Conservation (phyloP, 192 early-diverging fungal genomes). For the Backusella tuberculispora region DNA sequence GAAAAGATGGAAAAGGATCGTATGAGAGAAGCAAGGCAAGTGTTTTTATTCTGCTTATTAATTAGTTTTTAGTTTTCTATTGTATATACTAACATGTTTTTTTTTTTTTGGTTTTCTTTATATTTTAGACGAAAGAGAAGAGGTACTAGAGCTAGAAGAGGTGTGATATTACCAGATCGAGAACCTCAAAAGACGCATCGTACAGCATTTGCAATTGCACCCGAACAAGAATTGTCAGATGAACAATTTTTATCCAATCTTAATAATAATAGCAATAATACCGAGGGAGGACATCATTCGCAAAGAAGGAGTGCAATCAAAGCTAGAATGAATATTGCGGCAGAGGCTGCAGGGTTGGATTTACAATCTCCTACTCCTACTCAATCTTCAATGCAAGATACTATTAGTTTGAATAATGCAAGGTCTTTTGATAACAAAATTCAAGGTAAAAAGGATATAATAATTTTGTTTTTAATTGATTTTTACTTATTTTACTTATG, state of each 20-base stretch:
- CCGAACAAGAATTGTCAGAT: slow-evolving; percentile 47
- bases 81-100: too few species aligned
- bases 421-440: neutral
- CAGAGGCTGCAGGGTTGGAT: slow-evolving; percentile 28
- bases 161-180: slow-evolving; percentile 68
- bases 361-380: slow-evolving; percentile 4
- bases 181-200: slow-evolving; percentile 69
- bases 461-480: neutral
- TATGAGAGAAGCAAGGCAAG: slow-evolving; percentile 72
- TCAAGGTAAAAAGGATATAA: neutral
- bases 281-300: slow-evolving; percentile 14
- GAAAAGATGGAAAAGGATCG: slow-evolving; percentile 85
- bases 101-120: too few species aligned
- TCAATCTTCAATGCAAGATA: neutral
- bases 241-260: slow-evolving; percentile 39
- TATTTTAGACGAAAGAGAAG: slow-evolving; percentile 77
- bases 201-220: slow-evolving; percentile 52
- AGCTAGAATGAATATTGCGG: slow-evolving; percentile 38
- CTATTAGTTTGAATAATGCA: slow-evolving; percentile 5
- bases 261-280: neutral
- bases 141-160: slow-evolving; percentile 74
- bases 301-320: slow-evolving; percentile 33
- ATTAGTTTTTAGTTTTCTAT: too few species aligned
- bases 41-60: neutral
- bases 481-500: neutral